Conservation (phyloP, 345 rosid genomes). For the Linum trigynum region DNA sequence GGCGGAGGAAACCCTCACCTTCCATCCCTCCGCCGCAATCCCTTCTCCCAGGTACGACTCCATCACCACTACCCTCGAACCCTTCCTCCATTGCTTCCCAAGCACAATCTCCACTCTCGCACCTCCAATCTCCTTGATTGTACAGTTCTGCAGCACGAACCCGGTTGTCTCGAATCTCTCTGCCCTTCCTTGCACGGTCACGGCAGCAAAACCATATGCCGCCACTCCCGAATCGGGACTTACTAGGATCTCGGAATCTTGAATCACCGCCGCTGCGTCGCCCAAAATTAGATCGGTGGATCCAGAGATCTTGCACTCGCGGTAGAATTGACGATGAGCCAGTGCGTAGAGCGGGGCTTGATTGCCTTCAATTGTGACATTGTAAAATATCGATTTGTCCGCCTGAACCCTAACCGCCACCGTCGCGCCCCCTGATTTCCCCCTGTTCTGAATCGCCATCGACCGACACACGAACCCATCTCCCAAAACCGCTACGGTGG, state of each 20-base stretch:
- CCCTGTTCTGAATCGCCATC: conserved; percentile 9
- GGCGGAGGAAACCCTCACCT: not conserved
- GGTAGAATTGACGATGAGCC: conserved; percentile 2
- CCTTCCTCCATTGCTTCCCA: conserved; percentile 2
- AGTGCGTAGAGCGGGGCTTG: not conserved
- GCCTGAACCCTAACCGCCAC: conserved; percentile 3
- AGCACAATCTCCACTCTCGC: not conserved
- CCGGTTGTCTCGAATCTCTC: conserved; percentile 11
- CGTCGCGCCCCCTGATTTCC: not conserved
- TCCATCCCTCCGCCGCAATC: conserved; percentile 14
- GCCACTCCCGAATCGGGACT: too few species aligned
- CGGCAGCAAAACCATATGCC: not conserved
- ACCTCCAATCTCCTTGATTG: not conserved
- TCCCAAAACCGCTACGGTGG: conserved; percentile 11
- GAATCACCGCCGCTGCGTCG: conserved; percentile 2
- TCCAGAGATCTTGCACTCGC: conserved; percentile 1
- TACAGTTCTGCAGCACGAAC: conserved; percentile 12
- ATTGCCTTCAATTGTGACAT: not conserved
- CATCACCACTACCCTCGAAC: conserved; percentile 4
- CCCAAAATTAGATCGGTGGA: not conserved
- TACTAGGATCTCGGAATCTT: not conserved
- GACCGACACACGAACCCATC: conserved; percentile 15
- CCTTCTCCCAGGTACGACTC: conserved; percentile 6
- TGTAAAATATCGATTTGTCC: not conserved
- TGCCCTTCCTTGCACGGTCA: conserved; percentile 8